Percentiles rank a stretch among this genome's conserved stretches.
These are phyloP conservation scores for Termitomyces bulborhizus DNA, from an alignment of 768 basidiomycete genomes.

Conservation along the genomic window DNA sequence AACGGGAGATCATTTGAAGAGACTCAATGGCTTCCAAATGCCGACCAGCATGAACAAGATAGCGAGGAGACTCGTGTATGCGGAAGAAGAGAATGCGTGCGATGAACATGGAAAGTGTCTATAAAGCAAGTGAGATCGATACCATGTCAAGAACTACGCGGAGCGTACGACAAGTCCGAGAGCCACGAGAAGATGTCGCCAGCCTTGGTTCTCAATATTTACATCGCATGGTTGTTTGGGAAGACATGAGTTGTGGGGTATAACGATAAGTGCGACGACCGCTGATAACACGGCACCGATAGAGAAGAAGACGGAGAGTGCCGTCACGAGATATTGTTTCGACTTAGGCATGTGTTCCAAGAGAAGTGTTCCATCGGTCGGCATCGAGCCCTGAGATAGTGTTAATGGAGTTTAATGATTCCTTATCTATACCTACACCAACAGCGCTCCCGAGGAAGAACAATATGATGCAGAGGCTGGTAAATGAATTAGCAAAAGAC, in stretches of 20 bases:
- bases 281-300: conserved; percentile 86
- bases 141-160: neutral
- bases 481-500: conserved; percentile 67
- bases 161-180: conserved; percentile 77
- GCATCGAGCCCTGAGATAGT: conserved; percentile 76
- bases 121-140: conserved; percentile 5
- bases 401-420: neutral
- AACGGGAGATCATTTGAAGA: conserved; percentile 77
- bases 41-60: conserved; percentile 84
- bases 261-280: conserved; percentile 67
- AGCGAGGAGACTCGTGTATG: conserved; percentile 91
- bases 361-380: conserved; percentile 90
- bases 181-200: conserved; percentile 77
- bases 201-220: conserved; percentile 70
- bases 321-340: conserved; percentile 90
- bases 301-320: conserved; percentile 93
- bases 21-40: conserved; percentile 79
- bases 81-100: conserved; percentile 87
- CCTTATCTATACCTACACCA: conserved; percentile 56
- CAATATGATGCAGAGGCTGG: conserved; percentile 62
- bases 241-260: conserved; percentile 74
- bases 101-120: conserved; percentile 88
- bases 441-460: conserved; percentile 92
- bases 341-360: conserved; percentile 89
- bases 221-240: conserved; percentile 54